Evolutionary conservation across 805 yeast species (phyloP), one percentile per base, ranked within the genome.

Genomic region (Teunomyces aglyptinius): DNA sequence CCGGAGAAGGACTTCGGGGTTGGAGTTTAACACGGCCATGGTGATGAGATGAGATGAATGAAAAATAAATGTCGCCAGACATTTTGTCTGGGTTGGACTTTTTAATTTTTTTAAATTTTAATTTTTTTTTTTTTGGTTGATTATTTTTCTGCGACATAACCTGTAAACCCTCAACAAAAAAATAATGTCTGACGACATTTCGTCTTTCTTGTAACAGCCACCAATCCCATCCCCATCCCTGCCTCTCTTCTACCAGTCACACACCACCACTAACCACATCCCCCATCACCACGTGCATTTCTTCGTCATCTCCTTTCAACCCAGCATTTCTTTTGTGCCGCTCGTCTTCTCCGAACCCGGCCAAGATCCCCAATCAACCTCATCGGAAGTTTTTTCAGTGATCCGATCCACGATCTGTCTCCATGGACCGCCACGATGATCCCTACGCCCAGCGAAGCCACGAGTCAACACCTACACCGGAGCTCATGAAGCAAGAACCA

Each of bases 1-100:
- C 60, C 83, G 81, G 51, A 87, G 75, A 55, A 87, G 79, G 46
- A 87, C 76, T 64, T 87, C 94, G 32, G 94, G 92, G 60, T 83
- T 85, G 20, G 85, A 76, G 61, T 84, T 81, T 44, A 82, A 68
- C 43, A 80, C 68, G 38, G 72, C 76, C 76, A 73, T 71, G 32
- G 43, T 49, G 49, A 33, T 45, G 47, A 38, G 46, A 24, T 29
- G 45, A 13, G 50, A 48, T 44, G 50, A 41, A 33, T 31, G 16
- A 19, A 33, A 40, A 18, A 28, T 19, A 4, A 33, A 33, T 16
- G 38, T 31, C 33, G 20, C 33, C 20, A 39, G 26, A 39, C 26
- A n/a, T n/a, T n/a, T n/a, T n/a, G n/a, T n/a, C n/a, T n/a, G n/a
- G n/a, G n/a, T n/a, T n/a, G n/a, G n/a, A n/a, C n/a, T n/a, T n/a